A percentile compares a stretch with the other conserved stretches of the same genome.
phyloP scores from a whole-genome alignment of 306 rosid genomes.

The Betula pendula region DNA sequence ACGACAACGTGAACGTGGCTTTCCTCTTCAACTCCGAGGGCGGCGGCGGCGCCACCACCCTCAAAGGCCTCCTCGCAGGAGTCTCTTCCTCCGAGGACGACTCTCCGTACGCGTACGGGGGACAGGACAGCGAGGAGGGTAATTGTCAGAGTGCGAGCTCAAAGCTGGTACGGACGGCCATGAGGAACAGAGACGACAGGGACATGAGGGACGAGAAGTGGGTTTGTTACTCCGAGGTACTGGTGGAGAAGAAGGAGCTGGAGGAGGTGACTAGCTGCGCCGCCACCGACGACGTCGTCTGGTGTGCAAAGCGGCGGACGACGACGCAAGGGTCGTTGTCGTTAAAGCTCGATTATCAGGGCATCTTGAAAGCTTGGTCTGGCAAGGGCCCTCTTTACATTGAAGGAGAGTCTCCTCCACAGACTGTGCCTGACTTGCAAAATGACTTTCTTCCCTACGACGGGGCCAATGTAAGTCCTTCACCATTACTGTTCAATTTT shows the following conservation, averaged over 20 bases:
- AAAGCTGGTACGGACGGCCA: conserved; percentile 67
- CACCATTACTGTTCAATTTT: not conserved
- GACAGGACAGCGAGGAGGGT: not conserved
- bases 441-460: conserved; percentile 21
- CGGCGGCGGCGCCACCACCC: conserved; percentile 39
- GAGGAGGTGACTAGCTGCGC: conserved; percentile 53
- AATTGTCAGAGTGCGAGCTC: conserved; percentile 13
- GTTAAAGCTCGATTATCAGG: conserved; percentile 82
- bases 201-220: conserved; percentile 64
- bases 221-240: conserved; percentile 88
- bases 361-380: conserved; percentile 86
- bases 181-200: conserved; percentile 60
- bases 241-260: conserved; percentile 51
- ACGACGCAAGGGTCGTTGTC: conserved; percentile 44
- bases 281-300: not conserved
- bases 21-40: conserved; percentile 53
- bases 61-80: conserved; percentile 43
- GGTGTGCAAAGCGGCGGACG: conserved; percentile 9
- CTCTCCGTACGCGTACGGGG: conserved; percentile 26
- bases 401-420: conserved; percentile 57
- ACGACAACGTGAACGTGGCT: conserved; percentile 69
- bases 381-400: conserved; percentile 74
- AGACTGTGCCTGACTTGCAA: conserved; percentile 59
- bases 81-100: conserved; percentile 37
- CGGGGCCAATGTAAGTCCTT: conserved; percentile 45